Evolutionary conservation across 148 eudicot species (phyloP).

Genomic region (Euryodendron excelsum): DNA sequence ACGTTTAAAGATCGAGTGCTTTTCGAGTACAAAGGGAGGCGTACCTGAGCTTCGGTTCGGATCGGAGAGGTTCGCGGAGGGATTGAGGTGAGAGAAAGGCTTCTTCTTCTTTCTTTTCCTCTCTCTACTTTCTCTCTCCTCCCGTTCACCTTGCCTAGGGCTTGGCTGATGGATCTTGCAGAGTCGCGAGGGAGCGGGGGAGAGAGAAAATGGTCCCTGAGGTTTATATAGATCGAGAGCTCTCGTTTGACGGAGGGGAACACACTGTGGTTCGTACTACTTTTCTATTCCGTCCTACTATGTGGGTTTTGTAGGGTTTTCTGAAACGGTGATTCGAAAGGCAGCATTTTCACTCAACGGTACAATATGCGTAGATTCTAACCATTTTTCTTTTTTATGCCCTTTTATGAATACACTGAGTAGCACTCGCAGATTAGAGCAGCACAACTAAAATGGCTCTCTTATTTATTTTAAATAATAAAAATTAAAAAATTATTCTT

Average conservation of each 20-base stretch:
- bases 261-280: no score
- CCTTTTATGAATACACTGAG: no score
- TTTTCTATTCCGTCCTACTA: no score
- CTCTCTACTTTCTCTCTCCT: not conserved
- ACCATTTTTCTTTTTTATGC: no score
- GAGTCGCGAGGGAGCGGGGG: slow-evolving; percentile 10
- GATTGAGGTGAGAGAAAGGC: slow-evolving; percentile 1
- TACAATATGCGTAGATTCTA: no score
- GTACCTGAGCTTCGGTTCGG: slow-evolving; percentile 9
- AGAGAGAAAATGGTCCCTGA: not conserved
- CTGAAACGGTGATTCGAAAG: no score
- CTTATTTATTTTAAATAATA: no score
- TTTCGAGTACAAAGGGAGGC: not conserved
- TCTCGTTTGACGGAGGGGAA: not conserved
- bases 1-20: not conserved
- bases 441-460: no score
- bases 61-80: slow-evolving; percentile 11
- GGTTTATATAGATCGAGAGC: not conserved
- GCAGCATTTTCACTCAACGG: no score
- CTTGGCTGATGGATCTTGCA: slow-evolving; percentile 16
- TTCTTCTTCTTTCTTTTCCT: not conserved
- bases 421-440: no score
- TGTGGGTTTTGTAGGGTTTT: no score
- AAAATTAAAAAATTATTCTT: no score
- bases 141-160: slow-evolving; percentile 10